Conservation (phyloP, 208 protist genomes). For the Herpetomonas samuelpessoai region DNA sequence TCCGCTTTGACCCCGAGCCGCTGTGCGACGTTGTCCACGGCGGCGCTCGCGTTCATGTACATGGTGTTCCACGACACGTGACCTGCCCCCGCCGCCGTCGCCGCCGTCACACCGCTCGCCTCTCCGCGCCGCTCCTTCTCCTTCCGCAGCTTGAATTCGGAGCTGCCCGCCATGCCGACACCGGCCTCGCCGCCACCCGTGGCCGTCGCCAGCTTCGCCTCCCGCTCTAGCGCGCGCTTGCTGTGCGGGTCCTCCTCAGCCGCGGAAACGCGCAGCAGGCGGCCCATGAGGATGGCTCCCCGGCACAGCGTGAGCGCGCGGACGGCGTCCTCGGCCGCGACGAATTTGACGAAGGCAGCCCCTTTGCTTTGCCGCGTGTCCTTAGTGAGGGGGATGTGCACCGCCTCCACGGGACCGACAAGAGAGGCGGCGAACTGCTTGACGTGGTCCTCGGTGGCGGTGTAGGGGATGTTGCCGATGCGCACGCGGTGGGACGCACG, state of each 20-base stretch:
- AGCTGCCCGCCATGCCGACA: slow-evolving; percentile 35
- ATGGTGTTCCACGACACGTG: slow-evolving; percentile 69
- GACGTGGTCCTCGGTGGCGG: slow-evolving; percentile 94
- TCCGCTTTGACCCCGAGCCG: slow-evolving; percentile 54
- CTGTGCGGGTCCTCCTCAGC: slow-evolving; percentile 79
- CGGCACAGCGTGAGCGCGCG: slow-evolving; percentile 67
- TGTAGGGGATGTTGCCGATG: slow-evolving; percentile 95
- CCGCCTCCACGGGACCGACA: slow-evolving; percentile 88
- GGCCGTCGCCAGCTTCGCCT: slow-evolving; percentile 27
- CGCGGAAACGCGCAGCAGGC: slow-evolving; percentile 60
- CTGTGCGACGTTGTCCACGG: slow-evolving; percentile 68
- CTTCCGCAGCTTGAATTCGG: slow-evolving; percentile 64
- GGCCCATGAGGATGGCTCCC: slow-evolving; percentile 90
- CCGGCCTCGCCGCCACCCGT: not conserved
- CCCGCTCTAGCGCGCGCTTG: slow-evolving; percentile 37
- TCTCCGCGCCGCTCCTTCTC: slow-evolving; percentile 30
- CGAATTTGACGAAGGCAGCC: slow-evolving; percentile 92
- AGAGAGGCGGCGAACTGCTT: slow-evolving; percentile 78
- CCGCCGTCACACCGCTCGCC: not conserved
- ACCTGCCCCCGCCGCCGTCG: not conserved
- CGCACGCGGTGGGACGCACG: slow-evolving; percentile 90
- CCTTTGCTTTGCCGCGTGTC: slow-evolving; percentile 93
- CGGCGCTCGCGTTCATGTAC: slow-evolving; percentile 82
- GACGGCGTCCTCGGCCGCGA: slow-evolving; percentile 81
- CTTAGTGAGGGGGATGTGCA: slow-evolving; percentile 94